A percentile compares a stretch with the other conserved stretches of the same genome.
phyloP scores from a whole-genome alignment of 768 basidiomycete genomes.

The Fomitopsis pulvina region DNA sequence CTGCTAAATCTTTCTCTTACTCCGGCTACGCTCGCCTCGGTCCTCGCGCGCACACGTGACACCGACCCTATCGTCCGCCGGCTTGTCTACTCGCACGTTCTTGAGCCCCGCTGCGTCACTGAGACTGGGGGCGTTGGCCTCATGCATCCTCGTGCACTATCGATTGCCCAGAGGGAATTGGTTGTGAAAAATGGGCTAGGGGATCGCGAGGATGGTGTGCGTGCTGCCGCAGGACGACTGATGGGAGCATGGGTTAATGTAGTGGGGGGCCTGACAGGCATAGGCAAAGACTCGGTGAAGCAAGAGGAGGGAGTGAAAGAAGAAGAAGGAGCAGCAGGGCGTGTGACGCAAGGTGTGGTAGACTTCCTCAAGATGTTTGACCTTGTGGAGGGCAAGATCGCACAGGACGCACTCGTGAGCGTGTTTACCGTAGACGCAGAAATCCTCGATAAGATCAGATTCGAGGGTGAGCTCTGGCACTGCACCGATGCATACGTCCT shows the following conservation, averaged over 20 bases:
- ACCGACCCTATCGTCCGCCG: constrained; percentile 70
- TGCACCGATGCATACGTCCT: not conserved
- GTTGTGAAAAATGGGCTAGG: constrained; percentile 80
- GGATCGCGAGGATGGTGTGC: constrained; percentile 74
- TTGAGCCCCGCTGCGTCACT: constrained; percentile 37
- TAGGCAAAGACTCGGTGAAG: constrained; percentile 20
- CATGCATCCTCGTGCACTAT: constrained; percentile 59
- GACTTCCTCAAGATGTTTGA: constrained; percentile 55
- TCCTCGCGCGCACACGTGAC: constrained; percentile 78
- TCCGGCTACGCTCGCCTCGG: constrained; percentile 46
- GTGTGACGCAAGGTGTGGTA: constrained; percentile 31
- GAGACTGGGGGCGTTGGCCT: constrained; percentile 37
- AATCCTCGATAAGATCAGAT: constrained; percentile 60
- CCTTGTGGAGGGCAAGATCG: constrained; percentile 48
- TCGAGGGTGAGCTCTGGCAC: constrained; percentile 46
- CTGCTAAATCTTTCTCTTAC: constrained; percentile 65
- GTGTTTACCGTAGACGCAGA: constrained; percentile 63
- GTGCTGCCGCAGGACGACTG: constrained; percentile 64
- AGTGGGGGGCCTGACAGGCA: constrained; percentile 29
- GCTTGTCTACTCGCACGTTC: constrained; percentile 57
- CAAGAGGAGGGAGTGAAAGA: constrained; percentile 34
- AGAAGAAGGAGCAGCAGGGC: constrained; percentile 23
- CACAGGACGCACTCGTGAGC: constrained; percentile 68
- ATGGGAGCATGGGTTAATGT: constrained; percentile 73
- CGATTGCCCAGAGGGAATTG: constrained; percentile 66